Evolutionary conservation across 1,284 basidiomycete genomes (phyloP).

Genomic region (Ustilago bromivora): DNA sequence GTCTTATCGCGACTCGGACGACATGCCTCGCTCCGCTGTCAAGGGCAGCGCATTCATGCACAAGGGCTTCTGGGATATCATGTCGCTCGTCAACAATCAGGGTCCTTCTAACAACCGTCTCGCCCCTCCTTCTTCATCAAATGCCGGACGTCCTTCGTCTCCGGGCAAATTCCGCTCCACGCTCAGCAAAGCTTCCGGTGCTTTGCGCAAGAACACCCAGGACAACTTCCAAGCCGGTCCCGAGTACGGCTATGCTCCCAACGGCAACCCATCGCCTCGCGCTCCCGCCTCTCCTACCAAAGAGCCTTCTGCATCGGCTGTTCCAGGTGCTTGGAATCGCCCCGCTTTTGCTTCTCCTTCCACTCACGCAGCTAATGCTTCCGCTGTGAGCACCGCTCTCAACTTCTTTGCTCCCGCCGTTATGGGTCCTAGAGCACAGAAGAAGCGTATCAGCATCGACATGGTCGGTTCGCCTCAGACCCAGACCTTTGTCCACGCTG

Average conservation of each 20-base stretch:
- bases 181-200: slow-evolving; percentile 56
- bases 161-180: slow-evolving; percentile 51
- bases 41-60: slow-evolving; percentile 65
- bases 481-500: slow-evolving; percentile 75
- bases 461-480: slow-evolving; percentile 60
- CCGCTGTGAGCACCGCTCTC: slow-evolving; percentile 39
- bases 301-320: slow-evolving; percentile 19
- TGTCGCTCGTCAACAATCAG: slow-evolving; percentile 62
- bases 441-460: slow-evolving; percentile 66
- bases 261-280: slow-evolving; percentile 19
- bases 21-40: slow-evolving; percentile 35
- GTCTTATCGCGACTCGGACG: slow-evolving; percentile 31
- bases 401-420: slow-evolving; percentile 45
- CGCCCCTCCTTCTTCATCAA: slow-evolving; percentile 27
- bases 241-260: slow-evolving; percentile 27
- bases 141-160: slow-evolving; percentile 35
- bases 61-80: slow-evolving; percentile 66
- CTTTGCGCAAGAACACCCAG: slow-evolving; percentile 39
- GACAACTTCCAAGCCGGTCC: slow-evolving; percentile 50
- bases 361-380: slow-evolving; percentile 40
- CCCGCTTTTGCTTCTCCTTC: slow-evolving; percentile 32
- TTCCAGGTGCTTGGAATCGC: slow-evolving; percentile 44
- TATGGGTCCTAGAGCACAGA: slow-evolving; percentile 52
- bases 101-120: slow-evolving; percentile 23
- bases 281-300: slow-evolving; percentile 22